Percentiles rank a stretch among this genome's conserved stretches.
phyloP scores from a whole-genome alignment of 208 protist species.

The Trypanosoma congolense region DNA sequence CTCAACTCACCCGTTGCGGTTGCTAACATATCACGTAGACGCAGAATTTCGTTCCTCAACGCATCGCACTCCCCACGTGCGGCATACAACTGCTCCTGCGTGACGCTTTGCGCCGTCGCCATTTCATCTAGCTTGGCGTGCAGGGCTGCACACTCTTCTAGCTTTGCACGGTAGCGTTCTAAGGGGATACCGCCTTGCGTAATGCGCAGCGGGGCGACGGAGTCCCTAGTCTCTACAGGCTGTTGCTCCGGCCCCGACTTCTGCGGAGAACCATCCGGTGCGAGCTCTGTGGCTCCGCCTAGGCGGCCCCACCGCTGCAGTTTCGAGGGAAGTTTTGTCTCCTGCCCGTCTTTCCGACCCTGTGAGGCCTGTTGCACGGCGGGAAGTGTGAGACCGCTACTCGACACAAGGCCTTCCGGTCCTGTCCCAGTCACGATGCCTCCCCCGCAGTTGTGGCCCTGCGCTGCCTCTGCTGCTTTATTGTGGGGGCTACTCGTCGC shows the following conservation, averaged over 20 bases:
- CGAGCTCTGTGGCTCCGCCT: too few species aligned
- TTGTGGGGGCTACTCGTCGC: too few species aligned
- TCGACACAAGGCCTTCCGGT: too few species aligned
- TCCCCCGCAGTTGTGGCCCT: too few species aligned
- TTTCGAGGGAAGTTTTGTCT: not conserved
- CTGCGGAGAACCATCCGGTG: not conserved
- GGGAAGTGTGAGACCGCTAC: not conserved
- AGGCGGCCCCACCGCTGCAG: not conserved
- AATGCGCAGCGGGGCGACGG: not conserved
- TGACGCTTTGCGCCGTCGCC: constrained; percentile 10
- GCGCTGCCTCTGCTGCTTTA: too few species aligned
- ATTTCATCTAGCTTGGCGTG: constrained; percentile 19
- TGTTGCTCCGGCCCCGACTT: not conserved
- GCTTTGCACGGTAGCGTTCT: constrained; percentile 18
- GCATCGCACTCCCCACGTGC: constrained; percentile 3
- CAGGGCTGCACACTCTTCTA: constrained; percentile 31
- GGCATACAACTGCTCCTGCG: constrained; percentile 13
- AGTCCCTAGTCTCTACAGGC: not conserved
- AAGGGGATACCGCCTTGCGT: constrained; percentile 14
- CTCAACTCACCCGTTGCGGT: constrained; percentile 25
- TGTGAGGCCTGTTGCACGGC: not conserved
- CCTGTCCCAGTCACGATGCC: too few species aligned
- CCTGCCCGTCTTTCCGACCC: not conserved
- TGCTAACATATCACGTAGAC: constrained; percentile 24
- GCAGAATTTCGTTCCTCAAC: constrained; percentile 18